phyloP scores from a whole-genome alignment of 257 asterid species.

The Agastache rugosa region DNA sequence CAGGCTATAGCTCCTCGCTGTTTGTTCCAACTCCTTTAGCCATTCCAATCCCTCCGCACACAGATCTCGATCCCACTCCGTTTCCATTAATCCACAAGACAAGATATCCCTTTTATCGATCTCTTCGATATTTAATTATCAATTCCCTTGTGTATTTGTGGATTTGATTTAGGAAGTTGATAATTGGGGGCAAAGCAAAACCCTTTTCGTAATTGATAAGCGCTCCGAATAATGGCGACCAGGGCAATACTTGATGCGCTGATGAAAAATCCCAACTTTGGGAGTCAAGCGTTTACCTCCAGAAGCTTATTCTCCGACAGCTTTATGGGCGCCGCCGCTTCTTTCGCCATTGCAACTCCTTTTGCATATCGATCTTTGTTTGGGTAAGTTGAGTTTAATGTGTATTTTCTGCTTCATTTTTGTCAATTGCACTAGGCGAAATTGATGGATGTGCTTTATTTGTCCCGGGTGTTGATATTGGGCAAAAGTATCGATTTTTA shows the following conservation, averaged over 20 bases:
- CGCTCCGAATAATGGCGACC: constrained; percentile 57
- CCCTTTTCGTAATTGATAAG: too few species aligned
- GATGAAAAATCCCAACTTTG: constrained; percentile 55
- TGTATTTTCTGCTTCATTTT: not conserved
- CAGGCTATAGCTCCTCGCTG: too few species aligned
- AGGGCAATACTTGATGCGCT: constrained; percentile 64
- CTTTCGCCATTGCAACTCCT: constrained; percentile 57
- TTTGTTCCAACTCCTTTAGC: too few species aligned
- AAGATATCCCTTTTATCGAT: too few species aligned
- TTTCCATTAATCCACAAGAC: too few species aligned
- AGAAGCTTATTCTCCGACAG: constrained; percentile 54
- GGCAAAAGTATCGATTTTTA: not conserved
- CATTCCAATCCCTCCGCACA: too few species aligned
- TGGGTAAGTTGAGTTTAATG: constrained; percentile 45
- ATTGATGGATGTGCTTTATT: not conserved
- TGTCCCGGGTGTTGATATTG: not conserved
- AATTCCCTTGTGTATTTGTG: too few species aligned
- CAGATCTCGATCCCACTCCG: too few species aligned
- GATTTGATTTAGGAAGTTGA: too few species aligned
- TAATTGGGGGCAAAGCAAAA: too few species aligned
- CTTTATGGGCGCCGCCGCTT: constrained; percentile 50
- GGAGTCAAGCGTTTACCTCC: constrained; percentile 52
- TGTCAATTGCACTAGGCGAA: not conserved
- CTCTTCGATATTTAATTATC: too few species aligned
- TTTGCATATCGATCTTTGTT: constrained; percentile 63